Evolutionary conservation across 2,329 filamentous ascomycete species (phyloP).

Genomic region (Xylogone sp.): DNA sequence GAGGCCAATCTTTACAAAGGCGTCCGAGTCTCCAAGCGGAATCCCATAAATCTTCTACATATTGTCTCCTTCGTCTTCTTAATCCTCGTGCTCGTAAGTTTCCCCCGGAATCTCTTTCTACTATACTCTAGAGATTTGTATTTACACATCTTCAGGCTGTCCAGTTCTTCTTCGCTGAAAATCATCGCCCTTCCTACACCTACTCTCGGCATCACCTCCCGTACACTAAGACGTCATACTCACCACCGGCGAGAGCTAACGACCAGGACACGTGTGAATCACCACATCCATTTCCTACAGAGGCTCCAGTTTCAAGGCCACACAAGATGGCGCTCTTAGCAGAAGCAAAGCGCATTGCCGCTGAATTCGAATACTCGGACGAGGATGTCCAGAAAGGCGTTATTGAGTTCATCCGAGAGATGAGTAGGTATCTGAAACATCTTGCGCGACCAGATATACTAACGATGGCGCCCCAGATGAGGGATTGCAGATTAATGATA

Average conservation of each 20-base stretch:
- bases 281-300: conserved; percentile 49
- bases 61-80: conserved; percentile 28
- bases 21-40: conserved; percentile 20
- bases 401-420: conserved; percentile 80
- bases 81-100: conserved; percentile 25
- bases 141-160: conserved; percentile 37
- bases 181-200: conserved; percentile 26
- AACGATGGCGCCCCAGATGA: conserved; percentile 53
- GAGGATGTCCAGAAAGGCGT: conserved; percentile 77
- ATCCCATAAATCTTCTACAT: conserved; percentile 24
- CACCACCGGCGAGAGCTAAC: conserved; percentile 38
- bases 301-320: conserved; percentile 49
- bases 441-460: not conserved
- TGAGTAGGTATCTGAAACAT: conserved; percentile 53
- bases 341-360: conserved; percentile 76
- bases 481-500: conserved; percentile 73
- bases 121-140: not conserved
- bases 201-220: conserved; percentile 29
- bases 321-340: conserved; percentile 59
- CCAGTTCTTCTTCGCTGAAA: conserved; percentile 44
- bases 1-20: conserved; percentile 12
- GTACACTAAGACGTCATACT: conserved; percentile 31
- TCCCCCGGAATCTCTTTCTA: conserved; percentile 7
- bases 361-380: conserved; percentile 80
- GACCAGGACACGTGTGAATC: conserved; percentile 51